Evolutionary conservation across 1,139 yeast species (phyloP).

Genomic region (Diutina mesorugosa): DNA sequence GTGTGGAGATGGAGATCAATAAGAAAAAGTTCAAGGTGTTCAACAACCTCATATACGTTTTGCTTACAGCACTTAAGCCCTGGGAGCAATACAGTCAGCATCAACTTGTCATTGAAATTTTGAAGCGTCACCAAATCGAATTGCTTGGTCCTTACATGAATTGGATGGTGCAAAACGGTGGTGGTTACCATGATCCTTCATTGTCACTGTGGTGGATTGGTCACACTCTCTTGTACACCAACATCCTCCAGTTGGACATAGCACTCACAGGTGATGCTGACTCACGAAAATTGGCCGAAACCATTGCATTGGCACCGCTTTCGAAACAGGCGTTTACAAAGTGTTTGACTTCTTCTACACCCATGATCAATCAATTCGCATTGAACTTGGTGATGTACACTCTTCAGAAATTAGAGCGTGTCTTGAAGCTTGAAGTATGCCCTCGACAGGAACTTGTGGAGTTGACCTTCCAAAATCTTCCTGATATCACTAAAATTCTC

Average conservation of each 20-base stretch:
- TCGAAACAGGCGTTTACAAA: slow-evolving; percentile 44
- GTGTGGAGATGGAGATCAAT: slow-evolving; percentile 25
- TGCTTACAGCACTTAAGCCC: slow-evolving; percentile 60
- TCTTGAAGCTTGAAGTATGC: background rate
- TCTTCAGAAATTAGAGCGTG: slow-evolving; percentile 34
- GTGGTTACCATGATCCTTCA: slow-evolving; percentile 58
- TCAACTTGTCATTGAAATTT: slow-evolving; percentile 37
- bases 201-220: slow-evolving; percentile 77
- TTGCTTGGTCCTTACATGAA: slow-evolving; percentile 61
- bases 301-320: slow-evolving; percentile 56
- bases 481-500: slow-evolving; percentile 14
- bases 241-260: slow-evolving; percentile 27
- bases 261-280: background rate
- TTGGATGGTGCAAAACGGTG: slow-evolving; percentile 37
- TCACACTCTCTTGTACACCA: slow-evolving; percentile 48
- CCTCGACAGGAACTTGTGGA: slow-evolving; percentile 17
- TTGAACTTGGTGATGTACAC: slow-evolving; percentile 45
- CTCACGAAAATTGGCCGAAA: slow-evolving; percentile 26
- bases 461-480: slow-evolving; percentile 16
- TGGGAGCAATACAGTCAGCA: slow-evolving; percentile 65
- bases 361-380: slow-evolving; percentile 52
- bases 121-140: slow-evolving; percentile 44
- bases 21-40: slow-evolving; percentile 41
- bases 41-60: slow-evolving; percentile 54
- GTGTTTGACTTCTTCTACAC: slow-evolving; percentile 40